Evolutionary conservation across 2,329 filamentous ascomycete genomes (phyloP), one percentile per base, ranked within the genome.

Genomic region (Colletotrichum euphorbiae): DNA sequence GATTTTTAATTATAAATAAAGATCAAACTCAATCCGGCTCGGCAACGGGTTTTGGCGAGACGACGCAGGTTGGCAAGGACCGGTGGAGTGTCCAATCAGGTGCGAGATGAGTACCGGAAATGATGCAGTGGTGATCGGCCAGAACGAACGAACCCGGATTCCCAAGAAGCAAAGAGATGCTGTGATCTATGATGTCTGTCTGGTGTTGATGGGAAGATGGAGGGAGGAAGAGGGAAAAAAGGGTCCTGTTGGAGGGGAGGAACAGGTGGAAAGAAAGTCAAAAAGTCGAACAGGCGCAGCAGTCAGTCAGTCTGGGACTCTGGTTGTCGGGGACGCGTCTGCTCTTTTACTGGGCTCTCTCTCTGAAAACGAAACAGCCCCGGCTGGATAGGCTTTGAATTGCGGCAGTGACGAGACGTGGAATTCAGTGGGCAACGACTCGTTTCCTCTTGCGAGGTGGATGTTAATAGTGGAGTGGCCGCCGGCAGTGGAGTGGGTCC

Each of bases 381-480:
- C 15, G 52, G 65, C 65, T 59, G 21, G 21, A 4, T 24, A 61
- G 51, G 45, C 54, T 31, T 68, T 46, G 65, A 54, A 65, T 54
- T 68, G 65, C 65, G 65, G 65, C 65, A 68, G 65, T 60, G 65
- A 68, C 65, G 65, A 65, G 65, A 65, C 54, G 61, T 65, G 65
- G 65, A 64, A 42, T 46, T 64, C 52, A 54, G 65, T 64, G 60
- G 65, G 48, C 65, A 65, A 52, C 61, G 61, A 65, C 33, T 68
- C 40, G 61, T 48, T 57, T 28, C 64, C 52, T 67, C 59, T 15
- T 56, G 38, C 59, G 52, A 45, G 46, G 38, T 51, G n/a, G n/a
- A n/a, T n/a, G n/a, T n/a, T n/a, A n/a, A n/a, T 46, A 65, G 65
- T 65, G 60, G 61, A 50, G 52, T 54, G 36, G 59, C 28, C 13